A percentile compares a stretch with the other conserved stretches of the same genome.
These are phyloP conservation scores for Penicillium verrucosum DNA, from an alignment of 2,329 filamentous ascomycete genomes.

Conservation along the genomic window DNA sequence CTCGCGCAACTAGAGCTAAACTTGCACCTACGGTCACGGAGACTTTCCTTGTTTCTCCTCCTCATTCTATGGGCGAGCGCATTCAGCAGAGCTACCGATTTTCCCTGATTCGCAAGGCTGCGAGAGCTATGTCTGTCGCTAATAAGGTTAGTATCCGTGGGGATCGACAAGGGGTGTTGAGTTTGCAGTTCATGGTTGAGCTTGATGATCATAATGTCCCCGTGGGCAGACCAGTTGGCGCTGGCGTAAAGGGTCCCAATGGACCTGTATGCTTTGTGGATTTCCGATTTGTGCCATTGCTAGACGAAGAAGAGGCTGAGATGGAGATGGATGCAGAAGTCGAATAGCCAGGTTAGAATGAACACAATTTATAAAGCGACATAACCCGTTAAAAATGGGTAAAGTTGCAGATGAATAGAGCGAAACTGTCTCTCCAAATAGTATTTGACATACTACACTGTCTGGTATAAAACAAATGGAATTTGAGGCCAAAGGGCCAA, in stretches of 20 bases:
- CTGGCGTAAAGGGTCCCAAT: conserved; percentile 20
- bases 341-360: conserved; percentile 2
- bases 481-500: background rate
- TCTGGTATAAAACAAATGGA: background rate
- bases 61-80: conserved; percentile 54
- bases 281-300: conserved; percentile 47
- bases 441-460: background rate
- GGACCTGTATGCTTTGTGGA: conserved; percentile 46
- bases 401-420: background rate
- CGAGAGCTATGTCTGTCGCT: conserved; percentile 87
- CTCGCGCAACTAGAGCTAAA: conserved; percentile 34
- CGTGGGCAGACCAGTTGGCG: conserved; percentile 21
- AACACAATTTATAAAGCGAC: background rate
- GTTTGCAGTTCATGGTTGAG: conserved; percentile 94
- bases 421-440: background rate
- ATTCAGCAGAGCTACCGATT: conserved; percentile 84
- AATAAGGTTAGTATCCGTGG: conserved; percentile 89
- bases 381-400: background rate
- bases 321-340: conserved; percentile 17
- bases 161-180: conserved; percentile 85
- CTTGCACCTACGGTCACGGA: conserved; percentile 46
- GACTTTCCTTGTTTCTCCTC: conserved; percentile 56
- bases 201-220: conserved; percentile 58
- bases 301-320: conserved; percentile 41
- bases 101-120: conserved; percentile 76